Base-by-base conservation (phyloP, 805 yeast genomes). In the Yamadazyma ubonensis region DNA sequence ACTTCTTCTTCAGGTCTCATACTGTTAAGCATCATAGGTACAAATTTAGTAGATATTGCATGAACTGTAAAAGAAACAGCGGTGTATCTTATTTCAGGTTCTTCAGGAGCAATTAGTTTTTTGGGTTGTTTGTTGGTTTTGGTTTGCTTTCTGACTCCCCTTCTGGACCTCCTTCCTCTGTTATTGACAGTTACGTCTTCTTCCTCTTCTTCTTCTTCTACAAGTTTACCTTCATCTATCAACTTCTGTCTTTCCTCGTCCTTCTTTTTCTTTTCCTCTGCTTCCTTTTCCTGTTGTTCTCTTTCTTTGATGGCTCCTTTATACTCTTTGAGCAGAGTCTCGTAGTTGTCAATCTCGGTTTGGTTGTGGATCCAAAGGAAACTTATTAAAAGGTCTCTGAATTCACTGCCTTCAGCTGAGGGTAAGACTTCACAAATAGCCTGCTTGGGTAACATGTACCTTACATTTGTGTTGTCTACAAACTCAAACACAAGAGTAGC, bases 401-500 rank as follows among this genome's bases (percentile, higher is more conserved):
- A 56, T 3, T 58, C 52, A 8, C 38, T 60, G 52, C 43, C 54
- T 49, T 29, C 53, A 54, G 28, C 57, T 39, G 43, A 53, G 1
- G 67, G 63, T 10, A 58, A 31, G 1, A 76, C 66, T 61, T 90
- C 97, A 43, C 84, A 66, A 2, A 91, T 74, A 1, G 95, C 75
- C 46, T 87, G 78, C 48, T 81, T 81, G 0, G 98, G 97, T 0
- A 91, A 55, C 42, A 75, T 64, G 52, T 75, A 91, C 42, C 98
- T 73, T 6, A 81, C 81, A 33, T 81, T 73, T 0, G 93, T 77
- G 55, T 81, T 82, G 51, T 93, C 98, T 19, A 75, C 74, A 63
- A 81, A 91, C 59, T 93, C 99, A 58, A 91, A 81, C 5, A 89
- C 81, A 28, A 93, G 57, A 38, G 86, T 83, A 0, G 95, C 88